These are phyloP conservation scores for Rossbeevera mucosa DNA, from an alignment of 768 basidiomycete genomes.

Conservation along the genomic window DNA sequence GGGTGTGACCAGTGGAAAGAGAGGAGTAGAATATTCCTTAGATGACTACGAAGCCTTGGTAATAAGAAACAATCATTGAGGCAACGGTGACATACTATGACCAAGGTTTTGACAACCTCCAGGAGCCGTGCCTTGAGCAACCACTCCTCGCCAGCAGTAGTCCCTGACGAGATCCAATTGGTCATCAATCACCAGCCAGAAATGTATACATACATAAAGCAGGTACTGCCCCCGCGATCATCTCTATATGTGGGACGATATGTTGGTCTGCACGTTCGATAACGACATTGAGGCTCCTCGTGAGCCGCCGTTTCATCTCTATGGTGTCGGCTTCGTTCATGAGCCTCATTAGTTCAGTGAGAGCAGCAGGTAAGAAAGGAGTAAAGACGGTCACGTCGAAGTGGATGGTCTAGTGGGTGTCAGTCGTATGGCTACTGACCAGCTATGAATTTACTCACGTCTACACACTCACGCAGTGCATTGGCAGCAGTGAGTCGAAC, in stretches of 20 bases:
- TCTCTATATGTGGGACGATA: conserved; percentile 62
- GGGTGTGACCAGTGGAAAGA: conserved; percentile 55
- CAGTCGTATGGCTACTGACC: conserved; percentile 1
- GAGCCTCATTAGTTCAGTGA: conserved; percentile 65
- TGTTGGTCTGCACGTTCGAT: conserved; percentile 51
- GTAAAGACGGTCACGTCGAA: conserved; percentile 62
- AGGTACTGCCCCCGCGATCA: conserved; percentile 63
- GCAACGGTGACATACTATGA: conserved; percentile 45
- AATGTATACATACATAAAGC: conserved; percentile 54
- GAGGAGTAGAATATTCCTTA: conserved; percentile 52
- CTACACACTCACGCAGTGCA: conserved; percentile 76
- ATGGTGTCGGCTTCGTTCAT: conserved; percentile 69
- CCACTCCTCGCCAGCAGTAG: conserved; percentile 60
- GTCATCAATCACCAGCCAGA: background rate
- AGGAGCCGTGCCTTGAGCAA: conserved; percentile 69
- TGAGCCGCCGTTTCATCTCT: conserved; percentile 75
- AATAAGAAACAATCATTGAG: background rate
- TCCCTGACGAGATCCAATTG: conserved; percentile 46
- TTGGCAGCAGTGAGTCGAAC: conserved; percentile 83
- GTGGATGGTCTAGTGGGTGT: conserved; percentile 46
- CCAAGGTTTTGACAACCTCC: conserved; percentile 62
- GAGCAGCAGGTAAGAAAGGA: conserved; percentile 59
- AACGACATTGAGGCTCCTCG: conserved; percentile 60
- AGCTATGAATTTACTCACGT: conserved; percentile 52
- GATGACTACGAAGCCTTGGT: conserved; percentile 48